phyloP scores from a whole-genome alignment of 1,284 basidiomycete genomes.

The Polyporus tsugae region DNA sequence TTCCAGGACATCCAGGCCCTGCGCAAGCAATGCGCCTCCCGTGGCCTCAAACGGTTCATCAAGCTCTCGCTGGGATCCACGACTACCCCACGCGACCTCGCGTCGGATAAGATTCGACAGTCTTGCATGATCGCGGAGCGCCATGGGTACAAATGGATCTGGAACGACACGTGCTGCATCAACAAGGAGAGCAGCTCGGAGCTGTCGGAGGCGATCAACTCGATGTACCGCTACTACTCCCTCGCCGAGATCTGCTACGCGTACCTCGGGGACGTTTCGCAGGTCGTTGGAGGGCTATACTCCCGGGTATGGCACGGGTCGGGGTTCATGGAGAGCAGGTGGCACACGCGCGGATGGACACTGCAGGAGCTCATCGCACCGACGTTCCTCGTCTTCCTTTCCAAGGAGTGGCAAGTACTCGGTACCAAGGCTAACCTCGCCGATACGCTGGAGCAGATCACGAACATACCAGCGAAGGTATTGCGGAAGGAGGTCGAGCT shows the following conservation, averaged over 20 bases:
- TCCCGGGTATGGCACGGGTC: not conserved
- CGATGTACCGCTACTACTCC: constrained; percentile 27
- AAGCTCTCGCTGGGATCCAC: not conserved
- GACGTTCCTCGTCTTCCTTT: constrained; percentile 19
- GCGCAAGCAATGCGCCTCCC: not conserved
- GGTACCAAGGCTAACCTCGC: constrained; percentile 9
- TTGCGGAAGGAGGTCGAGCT: not conserved
- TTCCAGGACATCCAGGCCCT: not conserved
- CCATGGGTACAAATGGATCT: constrained; percentile 19
- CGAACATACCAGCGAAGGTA: not conserved
- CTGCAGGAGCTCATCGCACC: constrained; percentile 28
- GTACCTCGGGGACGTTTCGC: constrained; percentile 22
- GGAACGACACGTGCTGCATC: constrained; percentile 31
- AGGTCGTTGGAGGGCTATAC: not conserved
- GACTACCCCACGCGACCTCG: constrained; percentile 10
- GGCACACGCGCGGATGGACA: constrained; percentile 26
- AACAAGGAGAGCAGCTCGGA: constrained; percentile 29
- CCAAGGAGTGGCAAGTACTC: constrained; percentile 14
- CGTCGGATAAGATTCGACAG: constrained; percentile 2
- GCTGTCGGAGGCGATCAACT: constrained; percentile 28
- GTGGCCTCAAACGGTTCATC: not conserved
- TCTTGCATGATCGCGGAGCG: constrained; percentile 6
- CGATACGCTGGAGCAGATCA: not conserved
- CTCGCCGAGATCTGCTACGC: constrained; percentile 26
- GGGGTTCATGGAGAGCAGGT: constrained; percentile 14